Evolutionary conservation across 2,329 filamentous ascomycete species (phyloP), one percentile per base, ranked within the genome.

Genomic region (Fusarium setosum): DNA sequence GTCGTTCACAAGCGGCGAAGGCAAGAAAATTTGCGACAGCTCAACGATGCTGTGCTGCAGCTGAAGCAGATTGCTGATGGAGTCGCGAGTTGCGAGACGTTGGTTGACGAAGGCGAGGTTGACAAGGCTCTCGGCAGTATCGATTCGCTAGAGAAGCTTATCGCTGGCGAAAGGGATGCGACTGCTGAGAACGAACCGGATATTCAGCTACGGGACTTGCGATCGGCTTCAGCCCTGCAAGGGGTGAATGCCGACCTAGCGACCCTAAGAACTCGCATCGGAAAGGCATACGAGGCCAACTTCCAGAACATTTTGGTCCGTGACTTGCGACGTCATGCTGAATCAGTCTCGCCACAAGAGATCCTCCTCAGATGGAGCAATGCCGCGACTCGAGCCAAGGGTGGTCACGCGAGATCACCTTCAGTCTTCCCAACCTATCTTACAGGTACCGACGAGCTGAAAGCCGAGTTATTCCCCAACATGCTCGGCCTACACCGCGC

Each of bases 351-450:
- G 1, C 80, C 81, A 1, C 81, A 88, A 31, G 90, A 93, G 45
- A 95, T 96, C 2, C 80, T 99, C 12, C 89, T 92, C 70, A 87
- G 96, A 67, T 97, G 95, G 93, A 92, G 91, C 54, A 89, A 86
- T 68, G 88, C 93, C 17, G 92, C 92, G 21, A 87, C 90, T 72
- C 87, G 93, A 61, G 83, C 88, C 38, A 89, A 92, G 50, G 91
- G 92, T 31, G 84, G 83, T 4, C 89, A 92, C 69, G 83, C 84
- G 51, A 85, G 91, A 61, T 87, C 89, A 45, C 84, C 90, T 17
- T 92, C 91, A 0, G 83, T 84, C 5, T 89, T 92, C 52, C 94
- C 95, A 2, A 86, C 91, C 4, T 99, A 97, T 78, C 84, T 97
- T 73, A 84, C 87, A 24, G 88, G 90, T 29, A 91, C 89, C 42